Percentiles rank a stretch among this genome's conserved stretches.
phyloP scores from a whole-genome alignment of 768 basidiomycete genomes.

The Zangia roseola region DNA sequence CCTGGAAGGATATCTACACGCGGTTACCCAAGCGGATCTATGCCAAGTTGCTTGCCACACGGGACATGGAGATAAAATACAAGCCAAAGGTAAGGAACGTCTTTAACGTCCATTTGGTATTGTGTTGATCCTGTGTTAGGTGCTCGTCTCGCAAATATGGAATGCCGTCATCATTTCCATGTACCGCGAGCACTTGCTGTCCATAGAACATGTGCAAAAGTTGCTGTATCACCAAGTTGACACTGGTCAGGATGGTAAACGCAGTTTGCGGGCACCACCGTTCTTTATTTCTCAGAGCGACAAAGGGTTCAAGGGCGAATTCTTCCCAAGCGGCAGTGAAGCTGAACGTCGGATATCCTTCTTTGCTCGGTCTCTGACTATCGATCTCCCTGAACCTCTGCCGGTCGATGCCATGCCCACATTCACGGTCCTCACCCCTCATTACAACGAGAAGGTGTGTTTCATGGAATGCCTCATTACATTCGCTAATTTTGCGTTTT shows the following conservation, averaged over 20 bases:
- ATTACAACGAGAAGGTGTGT: constrained; percentile 94
- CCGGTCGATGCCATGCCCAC: constrained; percentile 99
- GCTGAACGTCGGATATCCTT: constrained; percentile 98
- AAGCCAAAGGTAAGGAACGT: constrained; percentile 85
- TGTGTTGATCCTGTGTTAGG: constrained; percentile 42
- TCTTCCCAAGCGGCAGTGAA: constrained; percentile 94
- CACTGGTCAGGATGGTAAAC: constrained; percentile 74
- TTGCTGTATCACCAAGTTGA: constrained; percentile 97
- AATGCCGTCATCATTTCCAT: constrained; percentile 99
- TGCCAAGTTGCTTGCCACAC: constrained; percentile 89
- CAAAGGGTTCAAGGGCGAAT: constrained; percentile 79
- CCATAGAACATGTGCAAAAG: constrained; percentile 98
- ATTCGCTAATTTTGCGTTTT: constrained; percentile 7
- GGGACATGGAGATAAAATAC: constrained; percentile 97
- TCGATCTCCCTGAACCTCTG: constrained; percentile 87
- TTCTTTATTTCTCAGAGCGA: constrained; percentile 98
- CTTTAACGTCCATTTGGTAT: background rate
- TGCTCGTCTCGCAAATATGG: constrained; percentile 98
- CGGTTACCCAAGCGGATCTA: constrained; percentile 96
- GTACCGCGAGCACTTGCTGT: constrained; percentile 98
- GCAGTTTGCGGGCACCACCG: constrained; percentile 90
- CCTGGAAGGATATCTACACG: constrained; percentile 97
- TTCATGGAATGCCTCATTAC: background rate
- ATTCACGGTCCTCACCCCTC: constrained; percentile 96
- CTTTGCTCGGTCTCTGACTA: constrained; percentile 97